These are phyloP conservation scores for Ensete ventricosum DNA, from an alignment of 176 grass and related monocot species.

Conservation along the genomic window DNA sequence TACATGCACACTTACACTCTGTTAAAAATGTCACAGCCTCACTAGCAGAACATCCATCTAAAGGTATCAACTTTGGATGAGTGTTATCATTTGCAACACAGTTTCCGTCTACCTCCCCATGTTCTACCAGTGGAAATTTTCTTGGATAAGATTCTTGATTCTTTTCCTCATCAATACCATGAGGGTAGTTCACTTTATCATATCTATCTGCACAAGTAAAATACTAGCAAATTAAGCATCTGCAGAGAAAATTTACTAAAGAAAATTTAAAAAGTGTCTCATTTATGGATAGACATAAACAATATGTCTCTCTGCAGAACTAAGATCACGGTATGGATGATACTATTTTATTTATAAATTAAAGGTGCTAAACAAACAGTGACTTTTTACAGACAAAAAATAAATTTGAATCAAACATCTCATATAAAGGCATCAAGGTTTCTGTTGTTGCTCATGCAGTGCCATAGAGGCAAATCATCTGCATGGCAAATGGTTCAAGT, in stretches of 20 bases:
- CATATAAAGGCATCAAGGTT: too few species aligned
- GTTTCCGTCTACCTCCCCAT: slow-evolving; percentile 40
- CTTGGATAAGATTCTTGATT: slow-evolving; percentile 40
- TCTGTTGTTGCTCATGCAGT: too few species aligned
- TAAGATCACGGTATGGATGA: too few species aligned
- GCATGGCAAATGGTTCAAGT: too few species aligned
- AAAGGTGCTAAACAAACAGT: too few species aligned
- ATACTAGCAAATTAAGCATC: not conserved
- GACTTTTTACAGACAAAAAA: too few species aligned
- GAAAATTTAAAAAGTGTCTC: not conserved
- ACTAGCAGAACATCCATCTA: slow-evolving; percentile 59
- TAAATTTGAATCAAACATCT: too few species aligned
- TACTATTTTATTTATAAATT: too few species aligned
- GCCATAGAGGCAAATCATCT: too few species aligned
- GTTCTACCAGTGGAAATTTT: slow-evolving; percentile 46
- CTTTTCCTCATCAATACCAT: slow-evolving; percentile 58
- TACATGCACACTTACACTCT: slow-evolving; percentile 32
- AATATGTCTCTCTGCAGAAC: too few species aligned
- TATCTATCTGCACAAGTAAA: slow-evolving; percentile 36
- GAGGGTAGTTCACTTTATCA: slow-evolving; percentile 45
- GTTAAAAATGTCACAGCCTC: slow-evolving; percentile 49
- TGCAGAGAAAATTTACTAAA: not conserved
- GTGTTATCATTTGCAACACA: slow-evolving; percentile 35
- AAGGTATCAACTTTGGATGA: slow-evolving; percentile 40
- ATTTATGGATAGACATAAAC: too few species aligned